These are phyloP conservation scores for Durusdinium trenchii DNA, from an alignment of 73 alveolate genomes.

Conservation along the genomic window DNA sequence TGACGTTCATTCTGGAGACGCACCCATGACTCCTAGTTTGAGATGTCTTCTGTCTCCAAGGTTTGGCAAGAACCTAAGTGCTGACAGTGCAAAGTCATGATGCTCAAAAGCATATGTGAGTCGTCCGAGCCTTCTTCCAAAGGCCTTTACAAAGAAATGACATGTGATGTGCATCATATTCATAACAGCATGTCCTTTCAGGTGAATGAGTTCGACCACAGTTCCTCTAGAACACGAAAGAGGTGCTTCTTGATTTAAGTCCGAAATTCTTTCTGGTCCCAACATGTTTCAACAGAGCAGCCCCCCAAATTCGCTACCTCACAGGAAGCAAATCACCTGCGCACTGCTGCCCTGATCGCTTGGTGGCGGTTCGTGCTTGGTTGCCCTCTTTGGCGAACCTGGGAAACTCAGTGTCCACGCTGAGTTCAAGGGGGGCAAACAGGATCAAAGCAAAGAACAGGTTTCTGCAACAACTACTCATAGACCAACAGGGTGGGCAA, in stretches of 20 bases:
- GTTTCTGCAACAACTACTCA: too few relatives aligned
- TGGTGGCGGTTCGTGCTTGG: not conserved
- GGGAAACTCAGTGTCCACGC: too few relatives aligned
- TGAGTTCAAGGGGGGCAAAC: too few relatives aligned
- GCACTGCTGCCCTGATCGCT: constrained; percentile 2
- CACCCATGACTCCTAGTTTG: too few relatives aligned
- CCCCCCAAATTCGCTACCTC: not conserved
- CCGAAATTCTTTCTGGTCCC: not conserved
- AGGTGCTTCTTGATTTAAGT: not conserved
- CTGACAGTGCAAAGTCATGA: not conserved
- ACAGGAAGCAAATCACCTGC: not conserved
- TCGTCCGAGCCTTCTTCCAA: not conserved
- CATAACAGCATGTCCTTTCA: not conserved
- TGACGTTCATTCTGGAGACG: too few relatives aligned
- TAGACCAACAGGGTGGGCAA: too few relatives aligned
- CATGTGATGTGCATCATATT: not conserved
- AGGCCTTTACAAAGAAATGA: not conserved
- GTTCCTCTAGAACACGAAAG: too few relatives aligned
- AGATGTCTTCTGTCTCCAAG: too few relatives aligned
- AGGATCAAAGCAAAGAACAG: too few relatives aligned
- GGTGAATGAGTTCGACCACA: not conserved
- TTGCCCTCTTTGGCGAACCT: constrained; percentile 35
- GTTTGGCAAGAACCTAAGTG: not conserved
- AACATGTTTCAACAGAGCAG: not conserved
- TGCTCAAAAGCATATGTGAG: not conserved